These are phyloP conservation scores for Amauroascus verrucosus DNA, from an alignment of 2,329 filamentous ascomycete genomes.

Conservation along the genomic window DNA sequence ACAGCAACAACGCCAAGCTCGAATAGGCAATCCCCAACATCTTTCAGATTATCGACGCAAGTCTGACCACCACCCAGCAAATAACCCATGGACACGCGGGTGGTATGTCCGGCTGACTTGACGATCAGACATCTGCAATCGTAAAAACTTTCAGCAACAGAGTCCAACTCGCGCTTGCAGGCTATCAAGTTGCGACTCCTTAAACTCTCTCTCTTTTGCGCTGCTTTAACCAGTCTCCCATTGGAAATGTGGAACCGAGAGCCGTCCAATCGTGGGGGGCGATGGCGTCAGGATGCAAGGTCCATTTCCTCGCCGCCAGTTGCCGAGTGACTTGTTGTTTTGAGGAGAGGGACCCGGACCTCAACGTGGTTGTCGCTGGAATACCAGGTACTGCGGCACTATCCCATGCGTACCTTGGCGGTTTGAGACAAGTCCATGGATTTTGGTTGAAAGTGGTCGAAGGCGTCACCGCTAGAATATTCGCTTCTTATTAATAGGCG, in stretches of 20 bases:
- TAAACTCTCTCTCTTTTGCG: background rate
- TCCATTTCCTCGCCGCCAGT: constrained; percentile 2
- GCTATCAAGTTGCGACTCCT: background rate
- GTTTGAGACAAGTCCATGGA: constrained; percentile 3
- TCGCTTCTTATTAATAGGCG: background rate
- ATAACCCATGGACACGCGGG: background rate
- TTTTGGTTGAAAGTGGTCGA: background rate
- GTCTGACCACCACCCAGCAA: background rate
- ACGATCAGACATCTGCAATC: background rate
- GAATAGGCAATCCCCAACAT: background rate
- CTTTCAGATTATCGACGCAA: background rate
- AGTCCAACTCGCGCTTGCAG: background rate
- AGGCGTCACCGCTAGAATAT: constrained; percentile 6
- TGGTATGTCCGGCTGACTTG: background rate
- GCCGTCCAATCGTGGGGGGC: background rate
- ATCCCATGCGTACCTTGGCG: background rate
- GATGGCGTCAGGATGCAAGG: constrained; percentile 9
- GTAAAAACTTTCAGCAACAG: background rate
- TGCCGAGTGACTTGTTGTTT: constrained; percentile 2
- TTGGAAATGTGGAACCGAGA: constrained; percentile 9
- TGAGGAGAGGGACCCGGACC: background rate
- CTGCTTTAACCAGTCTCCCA: background rate
- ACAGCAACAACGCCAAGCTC: constrained; percentile 2
- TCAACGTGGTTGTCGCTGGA: background rate
- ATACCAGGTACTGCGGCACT: background rate